A percentile compares a stretch with the other conserved stretches of the same genome.
Evolutionary conservation across 2,329 filamentous ascomycete species (phyloP).

Genomic region (Fusarium sp.): DNA sequence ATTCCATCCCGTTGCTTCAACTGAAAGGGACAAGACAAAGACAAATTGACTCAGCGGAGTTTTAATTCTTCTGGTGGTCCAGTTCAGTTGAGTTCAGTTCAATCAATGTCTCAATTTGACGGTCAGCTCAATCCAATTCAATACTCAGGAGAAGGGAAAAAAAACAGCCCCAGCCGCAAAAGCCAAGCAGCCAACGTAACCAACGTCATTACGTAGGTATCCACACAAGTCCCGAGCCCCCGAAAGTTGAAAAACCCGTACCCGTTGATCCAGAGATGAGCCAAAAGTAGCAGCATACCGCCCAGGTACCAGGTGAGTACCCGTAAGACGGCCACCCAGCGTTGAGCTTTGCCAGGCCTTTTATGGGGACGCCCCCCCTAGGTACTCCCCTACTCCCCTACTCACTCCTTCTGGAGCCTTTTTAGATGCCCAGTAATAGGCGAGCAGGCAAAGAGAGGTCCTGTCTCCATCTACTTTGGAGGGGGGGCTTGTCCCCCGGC

Average conservation of each 20-base stretch:
- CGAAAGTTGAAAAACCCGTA: conserved; percentile 43
- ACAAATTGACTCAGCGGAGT: conserved; percentile 11
- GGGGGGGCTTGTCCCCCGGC: conserved; percentile 35
- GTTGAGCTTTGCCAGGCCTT: conserved; percentile 23
- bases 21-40: conserved; percentile 2
- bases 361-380: conserved; percentile 9
- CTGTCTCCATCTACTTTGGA: conserved; percentile 26
- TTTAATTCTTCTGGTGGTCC: background rate
- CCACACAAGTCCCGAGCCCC: conserved; percentile 48
- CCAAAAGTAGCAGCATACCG: conserved; percentile 39
- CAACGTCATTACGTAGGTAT: conserved; percentile 50
- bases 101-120: background rate
- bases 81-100: background rate
- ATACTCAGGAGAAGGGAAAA: conserved; percentile 16
- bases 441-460: background rate
- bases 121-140: background rate
- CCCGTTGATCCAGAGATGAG: conserved; percentile 41
- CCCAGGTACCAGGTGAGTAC: conserved; percentile 35
- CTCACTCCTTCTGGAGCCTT: too few relatives aligned
- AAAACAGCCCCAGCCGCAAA: conserved; percentile 15
- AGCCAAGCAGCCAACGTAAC: conserved; percentile 28
- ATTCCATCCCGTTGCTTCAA: background rate
- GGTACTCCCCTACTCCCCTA: too few relatives aligned
- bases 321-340: conserved; percentile 34
- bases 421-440: too few relatives aligned